Base-by-base conservation (phyloP, 352 stramenopile species). In the Phytopythium chamaehyphon region DNA sequence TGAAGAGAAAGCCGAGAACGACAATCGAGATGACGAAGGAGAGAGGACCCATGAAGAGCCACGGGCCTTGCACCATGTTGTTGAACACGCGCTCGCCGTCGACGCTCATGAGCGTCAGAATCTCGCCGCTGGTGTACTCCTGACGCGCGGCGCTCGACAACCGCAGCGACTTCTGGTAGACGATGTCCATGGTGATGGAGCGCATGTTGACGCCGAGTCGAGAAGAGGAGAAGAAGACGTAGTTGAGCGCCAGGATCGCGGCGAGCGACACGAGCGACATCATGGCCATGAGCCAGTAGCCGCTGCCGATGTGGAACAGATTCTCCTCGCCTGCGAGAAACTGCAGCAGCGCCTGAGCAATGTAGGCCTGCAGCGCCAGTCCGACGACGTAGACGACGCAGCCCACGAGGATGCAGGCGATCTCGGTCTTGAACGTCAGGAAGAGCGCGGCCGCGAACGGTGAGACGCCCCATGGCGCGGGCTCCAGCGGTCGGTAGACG, bases 141-240 rank as follows among this genome's bases (percentile, higher is more conserved):
- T 69, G 64, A n/a, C 64, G 43, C 12, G 49, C 71, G 51, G 14
- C 76, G 55, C 31, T 84, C 5, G 40, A 96, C 40, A 55, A 69
- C 51, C 54, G 88, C 72, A 96, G 19, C 74, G 84, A 64, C 37
- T 81, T 80, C 4, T 70, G 44, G 31, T 60, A 81, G 10, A 81
- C 70, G 2, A 60, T 33, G 11, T 73, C 69, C 70, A 80, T 76
- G 3, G 62, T 57, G 15, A 77, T 55, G 7, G 59, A 72, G 36
- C 66, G 66, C 55, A 67, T 68, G 40, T 80, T 76, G 14, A 63
- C 54, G 15, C 70, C 70, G 14, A 76, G 52, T 2, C 68, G 63
- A 1, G 61, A 73, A 3, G 67, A 54, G 14, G 53, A 24, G 31
- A 71, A 75, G 46, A 70, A 71, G 21, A 62, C 39, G 59, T 73